Evolutionary conservation across 345 rosid species (phyloP), one percentile per base, ranked within the genome.

Genomic region (Ceriops decandra): DNA sequence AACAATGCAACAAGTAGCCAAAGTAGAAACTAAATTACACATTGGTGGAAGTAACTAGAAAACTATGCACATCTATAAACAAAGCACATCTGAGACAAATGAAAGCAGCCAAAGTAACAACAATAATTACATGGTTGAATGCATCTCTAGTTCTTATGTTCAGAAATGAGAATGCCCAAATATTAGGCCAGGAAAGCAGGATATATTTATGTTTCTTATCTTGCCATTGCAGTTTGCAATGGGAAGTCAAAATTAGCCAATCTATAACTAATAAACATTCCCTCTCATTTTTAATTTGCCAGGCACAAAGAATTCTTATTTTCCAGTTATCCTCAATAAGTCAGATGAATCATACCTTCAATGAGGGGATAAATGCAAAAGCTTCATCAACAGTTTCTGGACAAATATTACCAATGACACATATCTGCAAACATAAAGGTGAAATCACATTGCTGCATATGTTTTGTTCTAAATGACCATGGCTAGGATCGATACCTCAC

Each of bases 361-460:
- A 73, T 16, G 95, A 84, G 35, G 90, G 95, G 64, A 88, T 73
- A 72, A 91, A 86, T 57, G 96, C 90, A 79, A 85, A 90, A 57
- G 69, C 91, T 85, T 95, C 98, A 60, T 95, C 93, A 30, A 56
- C 67, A 26, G 77, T 82, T 64, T 95, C 99, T 36, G 99, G 96
- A 66, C 87, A 84, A 31, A 80, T 73, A 69, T 90, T 90, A n/a
- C 85, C 96, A 65, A 87, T 85, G 68, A 85, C 62, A 74, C 87
- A 84, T 57, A 95, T 82, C 99, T 91, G 82, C 82, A 81, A 42
- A 42, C 68, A 78, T 71, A 67, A 72, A 74, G 60, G 57, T 11
- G n/a, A 66, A 70, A 72, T 76, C 46, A 74, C 64, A 68, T 10
- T 72, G 64, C 26, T 58, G 66, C 72, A 68, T 9, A 54, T 35